Evolutionary conservation across 2,329 filamentous ascomycete species (phyloP), one percentile per base, ranked within the genome.

Genomic region (Aureobasidium subglaciale): DNA sequence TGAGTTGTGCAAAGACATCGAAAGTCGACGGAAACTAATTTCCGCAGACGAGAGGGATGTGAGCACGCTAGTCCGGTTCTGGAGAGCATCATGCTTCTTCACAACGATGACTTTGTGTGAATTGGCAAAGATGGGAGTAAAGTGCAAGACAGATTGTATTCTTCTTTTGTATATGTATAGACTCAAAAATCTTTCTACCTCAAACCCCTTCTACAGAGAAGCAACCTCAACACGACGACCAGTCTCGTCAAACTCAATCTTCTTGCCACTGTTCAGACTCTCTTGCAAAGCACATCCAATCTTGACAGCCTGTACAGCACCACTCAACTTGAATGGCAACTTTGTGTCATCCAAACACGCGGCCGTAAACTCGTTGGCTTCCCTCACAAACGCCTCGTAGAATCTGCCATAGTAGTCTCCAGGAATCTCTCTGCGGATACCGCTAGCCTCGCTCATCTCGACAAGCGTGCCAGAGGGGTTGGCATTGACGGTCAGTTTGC

Each of bases 391-490:
- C 0, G 83, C 83, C 24, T 79, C 69, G 60, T 80, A 75, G 63
- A 86, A 86, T 0, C 83, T 71, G 38, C 79, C 83, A 64, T 82
- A 85, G 65, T 84, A 86, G 60, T 81, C 75, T 37, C 74, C 70
- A 1, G 82, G 80, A n/a, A 85, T 78, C 66, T 85, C 80, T 32
- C 79, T 73, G 11, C 77, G 71, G 22, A 86, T 75, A 3, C 82
- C 81, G 1, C 64, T 71, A 0, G 74, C 49, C 62, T 82, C 73
- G 64, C 81, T 77, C 42, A 80, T 71, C 57, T 81, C 77, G 22
- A 85, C 76, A 20, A 84, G 70, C 56, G 79, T 79, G 2, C 67
- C 70, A 43, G 72, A 70, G 5, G 83, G 83, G 60, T 83, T 77
- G 6, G 73, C 75, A 63, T 86, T 86, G 59, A 87, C 73, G 1